phyloP scores from a whole-genome alignment of 176 grass and related monocot species.

The Themeda triandra region DNA sequence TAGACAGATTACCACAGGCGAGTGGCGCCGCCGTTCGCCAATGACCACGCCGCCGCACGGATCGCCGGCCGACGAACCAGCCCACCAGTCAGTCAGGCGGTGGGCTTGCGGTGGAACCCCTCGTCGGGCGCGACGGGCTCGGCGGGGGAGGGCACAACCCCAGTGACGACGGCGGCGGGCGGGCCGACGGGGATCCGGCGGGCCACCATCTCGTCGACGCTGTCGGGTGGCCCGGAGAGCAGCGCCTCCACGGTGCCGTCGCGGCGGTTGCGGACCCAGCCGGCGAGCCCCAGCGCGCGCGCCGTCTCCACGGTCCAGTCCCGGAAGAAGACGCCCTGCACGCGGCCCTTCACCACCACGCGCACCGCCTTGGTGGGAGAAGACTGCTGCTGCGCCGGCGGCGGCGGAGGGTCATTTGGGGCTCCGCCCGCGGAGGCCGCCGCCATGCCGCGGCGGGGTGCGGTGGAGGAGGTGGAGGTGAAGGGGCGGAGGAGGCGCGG shows the following conservation, averaged over 20 bases:
- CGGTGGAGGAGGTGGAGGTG: not conserved
- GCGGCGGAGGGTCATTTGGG: not conserved
- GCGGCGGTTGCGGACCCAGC: constrained; percentile 82
- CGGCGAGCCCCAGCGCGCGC: constrained; percentile 64
- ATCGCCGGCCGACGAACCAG: not conserved
- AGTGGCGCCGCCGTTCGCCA: not conserved
- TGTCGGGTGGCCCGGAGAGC: constrained; percentile 58
- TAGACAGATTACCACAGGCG: not conserved
- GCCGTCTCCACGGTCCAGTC: constrained; percentile 93
- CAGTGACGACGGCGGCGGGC: constrained; percentile 52
- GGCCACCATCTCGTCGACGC: constrained; percentile 83
- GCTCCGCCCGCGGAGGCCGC: not conserved
- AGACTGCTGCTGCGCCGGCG: not conserved
- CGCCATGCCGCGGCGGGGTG: constrained; percentile 29
- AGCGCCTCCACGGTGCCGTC: constrained; percentile 85
- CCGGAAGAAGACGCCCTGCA: constrained; percentile 94
- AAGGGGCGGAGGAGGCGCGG: constrained; percentile 31
- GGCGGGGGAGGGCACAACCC: constrained; percentile 47
- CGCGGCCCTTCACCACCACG: constrained; percentile 73
- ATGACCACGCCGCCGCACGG: not conserved
- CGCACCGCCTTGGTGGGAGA: constrained; percentile 41
- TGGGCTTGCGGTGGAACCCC: constrained; percentile 74
- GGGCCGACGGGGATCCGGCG: constrained; percentile 51
- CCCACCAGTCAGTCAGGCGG: constrained; percentile 37
- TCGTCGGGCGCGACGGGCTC: constrained; percentile 41